Evolutionary conservation across 345 rosid species (phyloP).

Genomic region (Cardamine resedifolia): DNA sequence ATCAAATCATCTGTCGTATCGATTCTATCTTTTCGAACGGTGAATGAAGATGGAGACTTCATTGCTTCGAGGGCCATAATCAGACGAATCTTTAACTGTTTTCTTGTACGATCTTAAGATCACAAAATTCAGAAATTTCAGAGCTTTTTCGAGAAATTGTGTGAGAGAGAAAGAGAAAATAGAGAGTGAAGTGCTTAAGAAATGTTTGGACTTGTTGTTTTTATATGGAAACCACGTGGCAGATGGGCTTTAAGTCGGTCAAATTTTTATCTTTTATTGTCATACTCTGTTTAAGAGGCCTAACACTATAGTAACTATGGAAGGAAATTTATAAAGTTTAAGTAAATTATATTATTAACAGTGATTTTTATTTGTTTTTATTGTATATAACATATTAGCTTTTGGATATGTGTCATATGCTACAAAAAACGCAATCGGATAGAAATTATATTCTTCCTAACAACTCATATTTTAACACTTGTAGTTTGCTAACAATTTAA

Average conservation of each 20-base stretch:
- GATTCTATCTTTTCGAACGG: slow-evolving; percentile 12
- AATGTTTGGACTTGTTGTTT: slow-evolving; percentile 36
- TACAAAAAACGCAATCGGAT: background rate
- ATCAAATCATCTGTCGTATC: slow-evolving; percentile 25
- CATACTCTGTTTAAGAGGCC: slow-evolving; percentile 2
- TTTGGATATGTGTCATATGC: slow-evolving; percentile 5
- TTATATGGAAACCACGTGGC: slow-evolving; percentile 41
- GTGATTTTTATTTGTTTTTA: background rate
- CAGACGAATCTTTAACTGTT: background rate
- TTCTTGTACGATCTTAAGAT: background rate
- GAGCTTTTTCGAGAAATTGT: background rate
- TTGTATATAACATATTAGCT: background rate
- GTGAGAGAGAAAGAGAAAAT: background rate
- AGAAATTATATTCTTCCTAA: background rate
- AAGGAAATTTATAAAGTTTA: background rate
- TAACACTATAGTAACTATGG: background rate
- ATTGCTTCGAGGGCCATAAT: slow-evolving; percentile 76
- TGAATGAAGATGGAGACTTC: slow-evolving; percentile 43
- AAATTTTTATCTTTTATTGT: slow-evolving; percentile 36
- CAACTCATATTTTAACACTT: background rate
- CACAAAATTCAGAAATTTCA: background rate
- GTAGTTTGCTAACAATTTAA: background rate
- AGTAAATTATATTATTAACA: background rate
- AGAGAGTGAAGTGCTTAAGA: slow-evolving; percentile 31
- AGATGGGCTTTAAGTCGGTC: slow-evolving; percentile 59